Conservation (phyloP, 345 rosid species). For the Salix brachista region DNA sequence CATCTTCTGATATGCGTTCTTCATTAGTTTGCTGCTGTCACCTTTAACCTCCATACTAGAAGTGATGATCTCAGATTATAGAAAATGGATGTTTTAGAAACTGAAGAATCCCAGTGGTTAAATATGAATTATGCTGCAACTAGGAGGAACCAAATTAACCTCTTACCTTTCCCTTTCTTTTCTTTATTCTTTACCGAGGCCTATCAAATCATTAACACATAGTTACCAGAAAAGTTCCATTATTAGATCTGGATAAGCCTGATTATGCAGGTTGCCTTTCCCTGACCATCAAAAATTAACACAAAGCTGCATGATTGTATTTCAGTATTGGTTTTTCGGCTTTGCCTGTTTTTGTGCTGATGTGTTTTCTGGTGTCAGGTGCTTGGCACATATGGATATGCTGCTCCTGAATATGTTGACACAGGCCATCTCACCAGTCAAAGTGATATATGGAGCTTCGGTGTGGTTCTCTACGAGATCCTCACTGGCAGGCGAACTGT, state of each 20-base stretch:
- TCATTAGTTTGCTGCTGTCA: background rate
- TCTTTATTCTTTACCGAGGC: background rate
- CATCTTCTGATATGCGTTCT: background rate
- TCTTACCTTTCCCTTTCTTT: background rate
- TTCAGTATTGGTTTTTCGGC: background rate
- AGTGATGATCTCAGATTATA: background rate
- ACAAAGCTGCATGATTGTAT: background rate
- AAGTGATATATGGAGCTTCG: slow-evolving; percentile 76
- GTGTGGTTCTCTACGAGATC: slow-evolving; percentile 90
- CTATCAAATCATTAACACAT: background rate
- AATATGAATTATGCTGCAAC: background rate
- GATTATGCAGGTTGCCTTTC: background rate
- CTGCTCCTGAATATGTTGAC: slow-evolving; percentile 83
- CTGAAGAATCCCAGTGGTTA: background rate
- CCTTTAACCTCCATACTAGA: background rate
- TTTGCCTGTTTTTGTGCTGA: background rate
- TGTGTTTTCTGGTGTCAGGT: slow-evolving; percentile 40
- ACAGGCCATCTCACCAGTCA: slow-evolving; percentile 80
- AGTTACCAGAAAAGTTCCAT: background rate
- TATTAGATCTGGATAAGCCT: background rate
- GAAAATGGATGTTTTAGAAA: background rate
- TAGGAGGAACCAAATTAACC: background rate
- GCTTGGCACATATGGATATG: slow-evolving; percentile 91
- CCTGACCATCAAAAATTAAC: background rate
- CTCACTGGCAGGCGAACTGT: slow-evolving; percentile 78